Percentiles rank a stretch among this genome's conserved stretches.
phyloP scores from a whole-genome alignment of 2,329 filamentous ascomycete genomes.

The Penicillium sp. region DNA sequence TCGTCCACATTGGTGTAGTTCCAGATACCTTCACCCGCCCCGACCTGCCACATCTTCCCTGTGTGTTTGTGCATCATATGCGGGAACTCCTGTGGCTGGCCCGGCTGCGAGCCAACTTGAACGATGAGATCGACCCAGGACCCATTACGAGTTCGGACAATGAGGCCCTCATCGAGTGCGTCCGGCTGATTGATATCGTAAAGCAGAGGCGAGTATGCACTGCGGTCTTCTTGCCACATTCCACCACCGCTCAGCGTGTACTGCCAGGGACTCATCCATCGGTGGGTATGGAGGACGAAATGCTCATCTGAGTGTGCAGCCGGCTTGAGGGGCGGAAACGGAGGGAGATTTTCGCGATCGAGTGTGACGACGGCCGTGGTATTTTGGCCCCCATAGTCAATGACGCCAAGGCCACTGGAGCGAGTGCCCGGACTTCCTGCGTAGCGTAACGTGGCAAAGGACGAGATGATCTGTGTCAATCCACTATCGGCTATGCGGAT shows the following conservation, averaged over 20 bases:
- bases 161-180: constrained; percentile 41
- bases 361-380: not conserved
- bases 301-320: not conserved
- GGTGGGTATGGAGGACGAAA: not conserved
- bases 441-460: not conserved
- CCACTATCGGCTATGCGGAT: constrained; percentile 55
- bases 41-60: constrained; percentile 62
- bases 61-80: constrained; percentile 68
- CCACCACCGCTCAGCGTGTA: not conserved
- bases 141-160: constrained; percentile 50
- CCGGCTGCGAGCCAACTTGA: constrained; percentile 38
- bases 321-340: not conserved
- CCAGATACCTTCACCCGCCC: constrained; percentile 54
- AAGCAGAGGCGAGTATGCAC: not conserved
- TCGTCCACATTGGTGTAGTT: constrained; percentile 57
- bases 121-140: constrained; percentile 62
- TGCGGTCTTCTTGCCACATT: not conserved
- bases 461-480: constrained; percentile 50
- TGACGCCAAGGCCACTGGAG: not conserved
- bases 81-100: constrained; percentile 41
- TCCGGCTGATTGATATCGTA: not conserved
- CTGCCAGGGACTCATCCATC: not conserved
- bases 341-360: not conserved
- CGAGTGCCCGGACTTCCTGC: not conserved
- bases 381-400: not conserved